A percentile compares a stretch with the other conserved stretches of the same genome.
phyloP scores from a whole-genome alignment of 2,329 filamentous ascomycete genomes.

The Microsporum audouinii region DNA sequence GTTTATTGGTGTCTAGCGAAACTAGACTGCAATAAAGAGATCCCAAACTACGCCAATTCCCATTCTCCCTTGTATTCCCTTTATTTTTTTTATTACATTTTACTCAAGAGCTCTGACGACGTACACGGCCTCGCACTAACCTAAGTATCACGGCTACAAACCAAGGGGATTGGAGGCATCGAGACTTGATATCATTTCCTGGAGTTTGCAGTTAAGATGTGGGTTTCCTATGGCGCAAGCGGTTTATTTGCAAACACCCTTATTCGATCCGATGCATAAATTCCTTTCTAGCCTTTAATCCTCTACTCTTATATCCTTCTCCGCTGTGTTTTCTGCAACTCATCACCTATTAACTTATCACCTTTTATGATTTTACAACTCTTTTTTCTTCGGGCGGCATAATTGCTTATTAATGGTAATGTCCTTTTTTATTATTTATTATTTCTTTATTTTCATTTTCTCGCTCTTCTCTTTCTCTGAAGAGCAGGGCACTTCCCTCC shows the following conservation, averaged over 20 bases:
- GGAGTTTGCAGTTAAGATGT: slow-evolving; percentile 5
- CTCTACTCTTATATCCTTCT: background rate
- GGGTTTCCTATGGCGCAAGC: slow-evolving; percentile 2
- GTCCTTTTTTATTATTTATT: background rate
- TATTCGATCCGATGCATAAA: background rate
- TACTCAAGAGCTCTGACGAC: slow-evolving; percentile 1
- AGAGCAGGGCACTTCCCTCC: background rate
- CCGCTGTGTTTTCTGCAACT: background rate
- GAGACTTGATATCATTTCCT: slow-evolving; percentile 5
- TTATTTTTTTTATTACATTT: background rate
- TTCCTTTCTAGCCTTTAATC: background rate
- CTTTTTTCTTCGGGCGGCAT: background rate
- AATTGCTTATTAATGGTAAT: slow-evolving; percentile 6
- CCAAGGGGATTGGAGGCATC: slow-evolving; percentile 1
- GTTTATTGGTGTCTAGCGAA: too few species aligned
- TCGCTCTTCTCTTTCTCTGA: background rate
- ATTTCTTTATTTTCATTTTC: background rate
- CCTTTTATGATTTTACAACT: background rate
- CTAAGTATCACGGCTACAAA: background rate
- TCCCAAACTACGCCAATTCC: background rate
- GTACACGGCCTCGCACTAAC: slow-evolving; percentile 1
- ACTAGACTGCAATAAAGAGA: background rate
- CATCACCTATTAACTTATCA: background rate
- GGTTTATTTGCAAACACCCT: slow-evolving; percentile 2
- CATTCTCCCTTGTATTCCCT: background rate